Percentiles rank a stretch among this genome's conserved stretches.
Evolutionary conservation across 1,139 yeast genomes (phyloP).

Genomic region (Trichomonascaceae sp.): DNA sequence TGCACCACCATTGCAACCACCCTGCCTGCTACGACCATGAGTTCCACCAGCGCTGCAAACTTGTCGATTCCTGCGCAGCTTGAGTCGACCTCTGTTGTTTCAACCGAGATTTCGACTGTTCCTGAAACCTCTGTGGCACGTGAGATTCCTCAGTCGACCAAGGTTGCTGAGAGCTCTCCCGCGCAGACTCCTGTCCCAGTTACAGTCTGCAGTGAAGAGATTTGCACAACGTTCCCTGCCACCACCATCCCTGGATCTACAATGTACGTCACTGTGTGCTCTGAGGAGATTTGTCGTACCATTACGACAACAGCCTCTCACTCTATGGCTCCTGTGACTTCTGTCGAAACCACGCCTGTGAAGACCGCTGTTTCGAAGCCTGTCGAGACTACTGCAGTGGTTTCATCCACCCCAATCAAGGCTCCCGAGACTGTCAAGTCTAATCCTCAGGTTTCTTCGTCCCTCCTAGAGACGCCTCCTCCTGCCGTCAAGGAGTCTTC

Average conservation of each 20-base stretch:
- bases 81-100: background rate
- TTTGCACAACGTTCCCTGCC: conserved; percentile 1
- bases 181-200: background rate
- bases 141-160: background rate
- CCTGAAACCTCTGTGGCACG: no score
- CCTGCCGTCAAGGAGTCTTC: background rate
- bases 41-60: background rate
- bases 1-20: conserved; percentile 1
- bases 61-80: background rate
- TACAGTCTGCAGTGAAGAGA: background rate
- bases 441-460: background rate
- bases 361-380: background rate
- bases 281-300: background rate
- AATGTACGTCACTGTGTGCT: conserved; percentile 3
- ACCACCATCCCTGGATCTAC: conserved; percentile 2
- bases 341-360: background rate
- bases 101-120: background rate
- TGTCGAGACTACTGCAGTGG: background rate
- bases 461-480: background rate
- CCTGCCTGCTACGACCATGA: background rate
- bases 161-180: background rate
- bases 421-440: background rate
- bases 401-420: no score
- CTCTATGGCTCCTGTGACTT: background rate
- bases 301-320: conserved; percentile 3